Conservation (phyloP, 129 eudicot species). For the Smallanthus sonchifolius region DNA sequence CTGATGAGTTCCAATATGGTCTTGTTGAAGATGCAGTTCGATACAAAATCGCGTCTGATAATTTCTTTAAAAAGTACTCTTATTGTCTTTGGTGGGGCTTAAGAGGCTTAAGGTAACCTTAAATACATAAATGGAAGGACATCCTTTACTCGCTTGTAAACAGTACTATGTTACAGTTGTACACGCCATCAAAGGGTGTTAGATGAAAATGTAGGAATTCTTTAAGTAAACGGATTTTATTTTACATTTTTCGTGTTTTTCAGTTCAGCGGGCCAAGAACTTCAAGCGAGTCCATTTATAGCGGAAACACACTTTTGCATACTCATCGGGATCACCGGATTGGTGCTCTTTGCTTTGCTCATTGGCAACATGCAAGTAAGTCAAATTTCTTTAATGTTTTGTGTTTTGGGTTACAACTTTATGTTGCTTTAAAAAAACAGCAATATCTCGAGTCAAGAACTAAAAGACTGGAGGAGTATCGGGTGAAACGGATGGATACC, state of each 20-base stretch:
- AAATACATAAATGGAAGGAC: neutral
- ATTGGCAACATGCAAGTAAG: slow-evolving; percentile 96
- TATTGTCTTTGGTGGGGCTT: slow-evolving; percentile 90
- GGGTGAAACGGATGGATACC: slow-evolving; percentile 65
- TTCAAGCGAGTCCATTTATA: slow-evolving; percentile 53
- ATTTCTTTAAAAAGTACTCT: slow-evolving; percentile 50
- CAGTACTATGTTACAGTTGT: neutral
- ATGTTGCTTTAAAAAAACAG: slow-evolving; percentile 27
- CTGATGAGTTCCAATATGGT: slow-evolving; percentile 43
- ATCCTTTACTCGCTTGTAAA: neutral
- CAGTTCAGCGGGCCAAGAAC: slow-evolving; percentile 81
- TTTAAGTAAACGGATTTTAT: neutral
- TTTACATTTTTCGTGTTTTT: slow-evolving; percentile 1
- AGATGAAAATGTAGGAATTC: neutral
- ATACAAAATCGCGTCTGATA: slow-evolving; percentile 29
- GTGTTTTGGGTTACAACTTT: neutral
- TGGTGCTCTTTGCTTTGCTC: slow-evolving; percentile 74
- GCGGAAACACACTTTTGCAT: slow-evolving; percentile 69
- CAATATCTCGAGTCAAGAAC: slow-evolving; percentile 77
- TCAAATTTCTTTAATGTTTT: neutral
- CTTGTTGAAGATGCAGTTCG: slow-evolving; percentile 49
- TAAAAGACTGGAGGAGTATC: slow-evolving; percentile 64
- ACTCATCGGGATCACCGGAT: slow-evolving; percentile 59
- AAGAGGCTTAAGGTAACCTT: slow-evolving; percentile 54
- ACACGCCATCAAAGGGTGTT: neutral